These are phyloP conservation scores for Penicillium sp. DNA, from an alignment of 2,329 filamentous ascomycete genomes.

Conservation along the genomic window DNA sequence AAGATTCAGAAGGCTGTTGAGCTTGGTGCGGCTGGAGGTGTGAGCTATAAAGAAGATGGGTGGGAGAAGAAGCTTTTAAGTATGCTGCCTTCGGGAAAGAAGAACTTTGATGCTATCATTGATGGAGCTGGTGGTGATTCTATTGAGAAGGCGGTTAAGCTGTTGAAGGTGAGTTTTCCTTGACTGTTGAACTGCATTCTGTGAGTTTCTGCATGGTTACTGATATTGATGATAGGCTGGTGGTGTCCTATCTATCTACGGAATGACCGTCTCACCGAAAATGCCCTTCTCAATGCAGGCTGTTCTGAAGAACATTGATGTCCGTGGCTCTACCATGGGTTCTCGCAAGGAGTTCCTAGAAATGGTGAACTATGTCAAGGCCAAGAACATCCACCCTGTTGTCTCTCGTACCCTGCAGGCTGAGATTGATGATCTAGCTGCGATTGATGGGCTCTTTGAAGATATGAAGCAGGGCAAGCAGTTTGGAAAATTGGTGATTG, in stretches of 20 bases:
- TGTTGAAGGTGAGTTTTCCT: slow-evolving; percentile 62
- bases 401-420: slow-evolving; percentile 68
- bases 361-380: slow-evolving; percentile 79
- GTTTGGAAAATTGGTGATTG: slow-evolving; percentile 89
- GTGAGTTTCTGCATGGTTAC: background rate
- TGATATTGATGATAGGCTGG: slow-evolving; percentile 54
- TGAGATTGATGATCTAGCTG: slow-evolving; percentile 72
- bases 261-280: slow-evolving; percentile 83
- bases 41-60: slow-evolving; percentile 71
- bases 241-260: slow-evolving; percentile 81
- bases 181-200: background rate
- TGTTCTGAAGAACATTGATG: slow-evolving; percentile 82
- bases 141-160: slow-evolving; percentile 63
- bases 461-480: slow-evolving; percentile 84
- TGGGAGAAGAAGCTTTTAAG: slow-evolving; percentile 76
- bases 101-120: slow-evolving; percentile 76
- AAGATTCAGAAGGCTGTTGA: slow-evolving; percentile 71
- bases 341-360: slow-evolving; percentile 85
- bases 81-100: slow-evolving; percentile 61
- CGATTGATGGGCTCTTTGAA: slow-evolving; percentile 78
- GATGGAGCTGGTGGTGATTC: slow-evolving; percentile 90
- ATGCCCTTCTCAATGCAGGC: slow-evolving; percentile 86
- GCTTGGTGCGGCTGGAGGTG: slow-evolving; percentile 78
- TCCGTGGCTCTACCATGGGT: slow-evolving; percentile 87
- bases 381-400: slow-evolving; percentile 72